Evolutionary conservation across 257 asterid genomes (phyloP).

Genomic region (Paulownia fortunei): DNA sequence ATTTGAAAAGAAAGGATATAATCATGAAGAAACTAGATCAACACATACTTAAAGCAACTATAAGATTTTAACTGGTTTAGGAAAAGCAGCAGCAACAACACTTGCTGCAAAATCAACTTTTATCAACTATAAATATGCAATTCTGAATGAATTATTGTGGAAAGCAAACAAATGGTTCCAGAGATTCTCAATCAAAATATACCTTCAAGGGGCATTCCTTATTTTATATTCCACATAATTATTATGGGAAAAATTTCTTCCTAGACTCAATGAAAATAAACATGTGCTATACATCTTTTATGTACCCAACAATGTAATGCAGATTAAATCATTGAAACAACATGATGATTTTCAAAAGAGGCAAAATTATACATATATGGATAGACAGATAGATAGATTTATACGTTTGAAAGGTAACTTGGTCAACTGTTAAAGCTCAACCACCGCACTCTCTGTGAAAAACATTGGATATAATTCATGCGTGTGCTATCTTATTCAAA

Average conservation of each 20-base stretch:
- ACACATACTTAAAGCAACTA: neutral
- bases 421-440: neutral
- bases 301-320: neutral
- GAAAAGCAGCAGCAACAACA: neutral
- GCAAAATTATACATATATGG: neutral
- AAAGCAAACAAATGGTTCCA: neutral
- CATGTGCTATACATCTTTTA: neutral
- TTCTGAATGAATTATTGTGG: neutral
- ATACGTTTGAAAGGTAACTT: neutral
- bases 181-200: neutral
- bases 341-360: neutral
- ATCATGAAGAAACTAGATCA: conserved; percentile 11
- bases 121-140: neutral
- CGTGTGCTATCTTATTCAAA: neutral
- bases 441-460: neutral
- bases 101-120: conserved; percentile 7
- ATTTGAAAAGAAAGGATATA: neutral
- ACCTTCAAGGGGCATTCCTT: neutral
- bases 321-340: neutral
- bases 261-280: neutral
- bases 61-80: neutral
- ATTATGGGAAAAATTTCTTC: neutral
- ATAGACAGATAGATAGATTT: too few relatives aligned
- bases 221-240: conserved; percentile 7
- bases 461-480: neutral